These are phyloP conservation scores for Suillus lakei DNA, from an alignment of 768 basidiomycete genomes.

Conservation along the genomic window DNA sequence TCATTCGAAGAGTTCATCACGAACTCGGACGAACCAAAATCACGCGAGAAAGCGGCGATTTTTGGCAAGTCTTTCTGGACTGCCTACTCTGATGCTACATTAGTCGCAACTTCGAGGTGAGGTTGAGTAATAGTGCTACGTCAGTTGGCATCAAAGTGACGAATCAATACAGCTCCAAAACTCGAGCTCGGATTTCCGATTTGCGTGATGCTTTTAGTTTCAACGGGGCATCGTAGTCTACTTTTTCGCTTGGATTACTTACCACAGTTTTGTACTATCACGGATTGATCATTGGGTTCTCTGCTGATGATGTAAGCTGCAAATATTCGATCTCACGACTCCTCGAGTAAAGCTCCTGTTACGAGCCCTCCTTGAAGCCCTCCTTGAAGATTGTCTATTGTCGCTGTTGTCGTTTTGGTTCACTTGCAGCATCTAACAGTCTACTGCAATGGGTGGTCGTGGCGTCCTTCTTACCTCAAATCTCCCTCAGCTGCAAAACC, in stretches of 20 bases:
- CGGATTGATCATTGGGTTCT: not conserved
- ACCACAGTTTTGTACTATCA: not conserved
- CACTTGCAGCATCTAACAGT: not conserved
- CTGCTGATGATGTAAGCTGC: slow-evolving; percentile 1
- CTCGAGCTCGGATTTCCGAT: not conserved
- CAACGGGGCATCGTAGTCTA: not conserved
- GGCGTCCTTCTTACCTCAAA: slow-evolving; percentile 85
- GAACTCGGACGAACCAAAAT: slow-evolving; percentile 5
- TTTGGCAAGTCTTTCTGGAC: slow-evolving; percentile 4
- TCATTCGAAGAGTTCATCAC: not conserved
- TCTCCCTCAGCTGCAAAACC: slow-evolving; percentile 93
- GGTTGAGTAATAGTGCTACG: not conserved
- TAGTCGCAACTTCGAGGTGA: slow-evolving; percentile 2
- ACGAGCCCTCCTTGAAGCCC: not conserved
- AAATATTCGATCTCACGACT: not conserved
- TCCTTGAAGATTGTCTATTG: not conserved
- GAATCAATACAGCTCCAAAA: not conserved
- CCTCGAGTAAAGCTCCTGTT: not conserved
- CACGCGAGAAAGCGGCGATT: not conserved
- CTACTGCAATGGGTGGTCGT: slow-evolving; percentile 41
- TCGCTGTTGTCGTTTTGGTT: not conserved
- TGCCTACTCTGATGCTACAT: not conserved
- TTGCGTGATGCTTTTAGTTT: slow-evolving; percentile 3
- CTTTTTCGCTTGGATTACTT: slow-evolving; percentile 1
- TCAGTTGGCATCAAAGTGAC: not conserved